Percentiles rank a stretch among this genome's conserved stretches.
phyloP scores from a whole-genome alignment of 2,329 filamentous ascomycete species.

The Fusarium albosuccineum region DNA sequence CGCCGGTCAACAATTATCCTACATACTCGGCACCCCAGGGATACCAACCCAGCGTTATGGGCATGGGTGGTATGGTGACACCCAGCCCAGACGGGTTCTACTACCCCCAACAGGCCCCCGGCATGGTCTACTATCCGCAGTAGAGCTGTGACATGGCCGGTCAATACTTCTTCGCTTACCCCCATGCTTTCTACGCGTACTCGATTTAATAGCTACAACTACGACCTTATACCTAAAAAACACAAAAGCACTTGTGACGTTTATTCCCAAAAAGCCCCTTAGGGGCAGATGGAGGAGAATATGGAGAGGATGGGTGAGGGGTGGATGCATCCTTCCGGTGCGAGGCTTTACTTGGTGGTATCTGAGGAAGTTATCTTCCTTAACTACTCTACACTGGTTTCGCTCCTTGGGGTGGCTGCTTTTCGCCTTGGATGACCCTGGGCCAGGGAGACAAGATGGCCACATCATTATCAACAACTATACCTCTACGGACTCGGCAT shows the following conservation, averaged over 20 bases:
- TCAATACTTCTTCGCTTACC: conserved; percentile 38
- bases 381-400: not conserved
- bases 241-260: conserved; percentile 40
- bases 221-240: conserved; percentile 44
- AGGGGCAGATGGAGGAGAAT: conserved; percentile 14
- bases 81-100: conserved; percentile 78
- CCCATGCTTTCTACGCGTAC: conserved; percentile 45
- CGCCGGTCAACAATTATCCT: conserved; percentile 64
- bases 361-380: not conserved
- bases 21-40: conserved; percentile 62
- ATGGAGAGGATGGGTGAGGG: conserved; percentile 9
- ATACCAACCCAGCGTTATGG: conserved; percentile 71
- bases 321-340: conserved; percentile 8
- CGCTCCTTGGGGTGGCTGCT: conserved; percentile 6
- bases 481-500: conserved; percentile 33
- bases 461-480: conserved; percentile 31
- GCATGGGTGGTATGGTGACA: conserved; percentile 86
- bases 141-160: conserved; percentile 55
- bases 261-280: conserved; percentile 34
- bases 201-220: conserved; percentile 51
- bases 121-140: conserved; percentile 73
- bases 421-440: conserved; percentile 30
- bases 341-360: conserved; percentile 16
- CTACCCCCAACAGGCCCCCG: conserved; percentile 68
- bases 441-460: conserved; percentile 20